Base-by-base conservation (phyloP, 1,139 yeast genomes). In the Meyerozyma smithsonii region DNA sequence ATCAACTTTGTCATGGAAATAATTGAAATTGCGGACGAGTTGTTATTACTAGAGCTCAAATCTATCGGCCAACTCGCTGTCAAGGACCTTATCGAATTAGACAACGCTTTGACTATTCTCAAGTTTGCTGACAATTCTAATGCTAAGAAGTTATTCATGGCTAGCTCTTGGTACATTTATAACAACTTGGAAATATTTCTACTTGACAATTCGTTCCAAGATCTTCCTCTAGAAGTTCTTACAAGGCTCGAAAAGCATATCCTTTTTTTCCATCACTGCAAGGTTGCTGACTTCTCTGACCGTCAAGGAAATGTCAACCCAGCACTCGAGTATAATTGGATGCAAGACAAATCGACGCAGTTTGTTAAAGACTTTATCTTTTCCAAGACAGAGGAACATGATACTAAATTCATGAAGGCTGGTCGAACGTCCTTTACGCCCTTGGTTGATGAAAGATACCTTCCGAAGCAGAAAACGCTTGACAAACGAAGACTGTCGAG, bases 101-200 rank as follows among this genome's bases (percentile, higher is more conserved):
- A 83, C 12, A 85, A 84, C 48, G 88, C 82, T 1, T 62, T 79
- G 28, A 48, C 71, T 2, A 54, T 88, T 12, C 54, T 85, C 23
- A 63, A 70, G 8, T 81, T 81, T 52, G 73, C 94, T 0, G 72
- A 71, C 33, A 51, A 61, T 28, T 64, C 74, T 40, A 61, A 71
- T 11, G 85, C 88, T 2, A 55, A 61, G 7, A 78, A 81, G 48
- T 56, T 89, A 24, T 69, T 79, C 44, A 66, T 71, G 39, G 73
- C 76, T 40, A 79, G 95, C 52, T 64, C 83, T 32, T 81, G 87
- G 80, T 85, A 75, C 47, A 69, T 87, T 12, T 79, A 75, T 48
- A 73, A 77, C 47, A 87, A 88, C 52, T 59, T 86, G 45, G 89
- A 82, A 32, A 57, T 78, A 4, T 56, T 86, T 18, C 62, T 88